Base-by-base conservation (phyloP, 1,139 yeast species). In the Scheffersomyces stambukii region DNA sequence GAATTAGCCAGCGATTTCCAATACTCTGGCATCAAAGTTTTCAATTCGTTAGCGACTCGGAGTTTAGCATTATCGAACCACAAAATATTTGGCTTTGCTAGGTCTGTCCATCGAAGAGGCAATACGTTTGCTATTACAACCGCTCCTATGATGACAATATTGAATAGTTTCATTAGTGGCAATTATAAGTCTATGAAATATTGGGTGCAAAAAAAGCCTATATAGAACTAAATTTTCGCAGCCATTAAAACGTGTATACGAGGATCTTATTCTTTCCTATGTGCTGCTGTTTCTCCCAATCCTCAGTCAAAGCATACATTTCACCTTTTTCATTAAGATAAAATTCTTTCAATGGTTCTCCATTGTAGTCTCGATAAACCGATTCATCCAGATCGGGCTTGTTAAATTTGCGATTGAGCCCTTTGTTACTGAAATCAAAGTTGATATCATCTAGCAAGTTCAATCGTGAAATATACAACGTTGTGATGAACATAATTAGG, bases 391-490 rank as follows among this genome's bases (percentile, higher is more conserved):
- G 18, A 10, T 21, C 3, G 4, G 27, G 17, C 17, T 21, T 28
- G 21, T 31, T 33, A 19, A 26, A 37, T 11, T 31, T 27, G 8
- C 29, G 25, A 21, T 23, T 23, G 33, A 37, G 17, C 19, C 44
- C 38, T 23, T 30, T 8, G 32, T 35, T 11, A 36, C 29, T 32
- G 40, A 45, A 60, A 32, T 63, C 68, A 37, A 62, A 60, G 33
- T 61, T 60, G 27, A 63, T 44, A 9, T 62, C 70, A 13, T 53
- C 50, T 23, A 61, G 45, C 24, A 64, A 45, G 32, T 62, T 59
- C 34, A 65, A 44, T 21, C 64, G 38, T 2, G 69, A 60, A n/a
- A 67, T 64, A 41, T 64, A 64, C 16, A 60, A 41, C 0, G 70
- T 62, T 6, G 72, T 65, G 10, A 61, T 36, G 32, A 63, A 65